These are phyloP conservation scores for peach (Prunus persica) DNA, from an alignment of 306 rosid genomes.

Conservation along the genomic window DNA sequence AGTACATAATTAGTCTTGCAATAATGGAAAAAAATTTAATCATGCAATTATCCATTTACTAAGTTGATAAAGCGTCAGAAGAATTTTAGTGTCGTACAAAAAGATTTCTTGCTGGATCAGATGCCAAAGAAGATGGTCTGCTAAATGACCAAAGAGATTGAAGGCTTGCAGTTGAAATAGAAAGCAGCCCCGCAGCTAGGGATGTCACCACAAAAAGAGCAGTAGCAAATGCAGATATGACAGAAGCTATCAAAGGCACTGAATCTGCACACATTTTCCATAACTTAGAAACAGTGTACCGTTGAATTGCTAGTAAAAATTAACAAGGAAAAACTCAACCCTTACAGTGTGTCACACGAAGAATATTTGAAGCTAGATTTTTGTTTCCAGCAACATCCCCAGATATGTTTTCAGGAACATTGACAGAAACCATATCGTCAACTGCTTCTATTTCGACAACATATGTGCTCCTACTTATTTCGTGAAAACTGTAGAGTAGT, in stretches of 20 bases:
- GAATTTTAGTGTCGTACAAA: constrained; percentile 49
- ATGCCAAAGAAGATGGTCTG: constrained; percentile 53
- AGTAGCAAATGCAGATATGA: constrained; percentile 52
- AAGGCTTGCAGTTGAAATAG: constrained; percentile 78
- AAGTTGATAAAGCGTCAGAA: constrained; percentile 3
- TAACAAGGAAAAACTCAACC: constrained; percentile 18
- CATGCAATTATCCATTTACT: background rate
- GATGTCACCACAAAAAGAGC: constrained; percentile 66
- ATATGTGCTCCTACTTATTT: constrained; percentile 50
- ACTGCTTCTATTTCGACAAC: constrained; percentile 55
- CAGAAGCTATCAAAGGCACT: constrained; percentile 47
- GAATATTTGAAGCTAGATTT: constrained; percentile 85
- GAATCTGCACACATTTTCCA: constrained; percentile 57
- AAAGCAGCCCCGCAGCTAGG: constrained; percentile 65
- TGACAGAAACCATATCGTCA: constrained; percentile 43
- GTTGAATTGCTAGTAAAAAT: background rate
- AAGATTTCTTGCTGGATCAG: constrained; percentile 77
- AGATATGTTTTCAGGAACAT: constrained; percentile 72
- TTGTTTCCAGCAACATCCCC: constrained; percentile 78
- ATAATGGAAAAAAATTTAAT: background rate
- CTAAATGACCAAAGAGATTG: constrained; percentile 50
- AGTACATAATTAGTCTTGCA: constrained; percentile 11
- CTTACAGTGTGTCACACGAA: constrained; percentile 91
- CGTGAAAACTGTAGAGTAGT: constrained; percentile 50
- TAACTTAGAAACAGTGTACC: background rate